These are phyloP conservation scores for Candida caryicola DNA, from an alignment of 805 yeast species.

Conservation along the genomic window DNA sequence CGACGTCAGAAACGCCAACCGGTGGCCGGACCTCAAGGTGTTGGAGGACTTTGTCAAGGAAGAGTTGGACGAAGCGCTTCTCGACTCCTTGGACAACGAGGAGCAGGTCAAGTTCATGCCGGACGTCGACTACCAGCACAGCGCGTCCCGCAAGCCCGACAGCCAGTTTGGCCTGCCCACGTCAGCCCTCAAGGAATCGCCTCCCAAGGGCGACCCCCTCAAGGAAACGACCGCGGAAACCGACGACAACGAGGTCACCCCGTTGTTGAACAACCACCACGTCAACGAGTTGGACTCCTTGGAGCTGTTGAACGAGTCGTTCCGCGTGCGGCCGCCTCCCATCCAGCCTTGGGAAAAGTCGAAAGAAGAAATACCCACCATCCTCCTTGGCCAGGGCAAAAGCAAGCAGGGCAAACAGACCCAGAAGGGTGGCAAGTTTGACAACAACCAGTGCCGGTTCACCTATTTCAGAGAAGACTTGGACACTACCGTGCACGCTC, in stretches of 20 bases:
- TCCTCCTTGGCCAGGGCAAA: constrained; percentile 17
- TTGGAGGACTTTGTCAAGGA: constrained; percentile 74
- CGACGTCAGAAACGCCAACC: constrained; percentile 21
- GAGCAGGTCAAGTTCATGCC: constrained; percentile 18
- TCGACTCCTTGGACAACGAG: constrained; percentile 16
- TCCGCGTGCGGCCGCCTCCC: constrained; percentile 69
- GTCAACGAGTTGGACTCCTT: constrained; percentile 32
- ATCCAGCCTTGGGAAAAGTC: constrained; percentile 68
- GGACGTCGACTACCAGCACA: constrained; percentile 38
- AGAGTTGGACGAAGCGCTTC: constrained; percentile 46
- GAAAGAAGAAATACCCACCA: constrained; percentile 28
- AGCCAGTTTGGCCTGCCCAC: constrained; percentile 10
- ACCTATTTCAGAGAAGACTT: constrained; percentile 91
- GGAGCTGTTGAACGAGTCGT: constrained; percentile 39
- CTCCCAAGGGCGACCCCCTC: not conserved
- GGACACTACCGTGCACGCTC: constrained; percentile 85
- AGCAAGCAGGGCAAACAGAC: constrained; percentile 1
- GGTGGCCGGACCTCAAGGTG: constrained; percentile 83
- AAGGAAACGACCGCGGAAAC: not conserved
- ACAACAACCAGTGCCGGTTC: constrained; percentile 53
- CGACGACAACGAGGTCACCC: constrained; percentile 20
- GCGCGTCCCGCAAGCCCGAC: constrained; percentile 12
- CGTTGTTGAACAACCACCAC: constrained; percentile 28
- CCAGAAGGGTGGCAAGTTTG: not conserved
- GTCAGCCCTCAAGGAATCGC: not conserved